These are phyloP conservation scores for Sesbania bispinosa DNA, from an alignment of 306 rosid species.

Conservation along the genomic window DNA sequence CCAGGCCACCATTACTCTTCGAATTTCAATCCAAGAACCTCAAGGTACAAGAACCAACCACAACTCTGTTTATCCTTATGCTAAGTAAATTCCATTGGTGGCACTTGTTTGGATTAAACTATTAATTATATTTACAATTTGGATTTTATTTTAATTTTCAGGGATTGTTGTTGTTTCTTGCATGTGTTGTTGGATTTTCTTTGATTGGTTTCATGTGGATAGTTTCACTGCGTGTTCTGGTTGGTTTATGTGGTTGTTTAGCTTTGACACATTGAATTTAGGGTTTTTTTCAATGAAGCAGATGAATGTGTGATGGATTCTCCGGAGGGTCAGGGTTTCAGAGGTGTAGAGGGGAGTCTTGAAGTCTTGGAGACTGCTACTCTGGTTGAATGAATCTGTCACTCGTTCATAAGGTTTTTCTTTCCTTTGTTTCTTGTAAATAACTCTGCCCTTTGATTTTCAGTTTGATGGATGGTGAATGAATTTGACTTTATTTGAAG, in stretches of 20 bases:
- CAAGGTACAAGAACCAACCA: background rate
- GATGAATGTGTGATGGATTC: slow-evolving; percentile 57
- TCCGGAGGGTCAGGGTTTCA: slow-evolving; percentile 36
- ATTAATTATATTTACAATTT: background rate
- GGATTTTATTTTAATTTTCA: background rate
- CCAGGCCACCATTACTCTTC: slow-evolving; percentile 23
- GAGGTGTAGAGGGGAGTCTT: slow-evolving; percentile 34
- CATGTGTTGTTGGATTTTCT: slow-evolving; percentile 26
- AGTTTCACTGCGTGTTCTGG: slow-evolving; percentile 8
- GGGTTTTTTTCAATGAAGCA: slow-evolving; percentile 45
- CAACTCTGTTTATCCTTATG: background rate
- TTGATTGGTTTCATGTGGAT: slow-evolving; percentile 9
- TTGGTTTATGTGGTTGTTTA: background rate
- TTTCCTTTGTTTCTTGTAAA: background rate
- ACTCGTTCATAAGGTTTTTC: slow-evolving; percentile 40
- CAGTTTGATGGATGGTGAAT: slow-evolving; percentile 15
- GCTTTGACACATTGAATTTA: slow-evolving; percentile 36
- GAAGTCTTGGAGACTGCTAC: slow-evolving; percentile 29
- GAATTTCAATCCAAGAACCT: slow-evolving; percentile 18
- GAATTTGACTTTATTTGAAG: slow-evolving; percentile 9
- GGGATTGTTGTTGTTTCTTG: slow-evolving; percentile 16
- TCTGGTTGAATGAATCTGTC: slow-evolving; percentile 40
- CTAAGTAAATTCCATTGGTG: slow-evolving; percentile 32
- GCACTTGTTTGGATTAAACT: background rate
- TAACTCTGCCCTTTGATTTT: slow-evolving; percentile 23